Conservation (phyloP, 2,329 filamentous ascomycete species). For the Xylaria sp. region DNA sequence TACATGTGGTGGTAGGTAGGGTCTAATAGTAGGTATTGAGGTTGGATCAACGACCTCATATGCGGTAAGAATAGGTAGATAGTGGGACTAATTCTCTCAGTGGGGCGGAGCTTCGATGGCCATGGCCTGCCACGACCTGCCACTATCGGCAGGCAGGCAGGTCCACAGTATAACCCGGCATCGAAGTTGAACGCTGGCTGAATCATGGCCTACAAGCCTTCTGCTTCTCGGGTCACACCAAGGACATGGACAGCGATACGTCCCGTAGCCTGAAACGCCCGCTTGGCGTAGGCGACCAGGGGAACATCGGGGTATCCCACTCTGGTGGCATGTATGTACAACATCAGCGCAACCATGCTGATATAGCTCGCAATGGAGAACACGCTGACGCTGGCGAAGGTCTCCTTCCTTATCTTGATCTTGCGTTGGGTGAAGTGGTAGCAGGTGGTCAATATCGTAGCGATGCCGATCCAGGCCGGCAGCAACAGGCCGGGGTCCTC, state of each 20-base stretch:
- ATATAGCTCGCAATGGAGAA: slow-evolving; percentile 78
- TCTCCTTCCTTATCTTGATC: slow-evolving; percentile 79
- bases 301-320: slow-evolving; percentile 58
- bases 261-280: slow-evolving; percentile 24
- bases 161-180: not conserved
- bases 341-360: slow-evolving; percentile 70
- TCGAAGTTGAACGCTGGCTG: not conserved
- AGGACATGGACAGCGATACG: slow-evolving; percentile 32
- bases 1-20: not conserved
- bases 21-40: too few species aligned
- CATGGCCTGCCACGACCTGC: too few species aligned
- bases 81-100: too few species aligned
- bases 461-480: slow-evolving; percentile 78
- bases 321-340: slow-evolving; percentile 66
- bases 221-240: slow-evolving; percentile 31
- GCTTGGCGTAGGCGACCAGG: slow-evolving; percentile 28
- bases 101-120: too few species aligned
- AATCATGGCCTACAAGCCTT: slow-evolving; percentile 12
- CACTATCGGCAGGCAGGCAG: too few species aligned
- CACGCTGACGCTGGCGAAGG: slow-evolving; percentile 74
- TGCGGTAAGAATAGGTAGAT: too few species aligned
- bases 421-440: slow-evolving; percentile 79
- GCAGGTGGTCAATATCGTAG: slow-evolving; percentile 71
- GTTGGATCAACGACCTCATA: not conserved
- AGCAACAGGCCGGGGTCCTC: slow-evolving; percentile 71